Evolutionary conservation across 176 grass and related monocot species (phyloP).

Genomic region (Hsuehochloa calcarea): DNA sequence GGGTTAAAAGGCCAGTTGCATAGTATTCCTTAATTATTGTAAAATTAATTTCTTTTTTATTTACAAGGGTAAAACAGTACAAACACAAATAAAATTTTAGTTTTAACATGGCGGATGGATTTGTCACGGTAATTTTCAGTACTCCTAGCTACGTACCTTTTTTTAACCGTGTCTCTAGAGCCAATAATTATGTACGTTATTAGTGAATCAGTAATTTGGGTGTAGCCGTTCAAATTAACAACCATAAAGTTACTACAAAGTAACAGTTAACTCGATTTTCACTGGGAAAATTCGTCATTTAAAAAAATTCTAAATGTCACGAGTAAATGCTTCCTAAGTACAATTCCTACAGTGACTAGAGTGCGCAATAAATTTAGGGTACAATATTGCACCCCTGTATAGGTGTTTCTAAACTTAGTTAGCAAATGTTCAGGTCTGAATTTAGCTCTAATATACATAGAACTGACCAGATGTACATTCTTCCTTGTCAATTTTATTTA

Average conservation of each 20-base stretch:
- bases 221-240: not conserved
- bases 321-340: not conserved
- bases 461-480: not conserved
- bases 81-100: not conserved
- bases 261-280: not conserved
- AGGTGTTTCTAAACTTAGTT: not conserved
- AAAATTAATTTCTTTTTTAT: not conserved
- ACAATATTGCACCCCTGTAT: not conserved
- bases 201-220: not conserved
- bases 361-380: not conserved
- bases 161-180: not conserved
- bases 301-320: not conserved
- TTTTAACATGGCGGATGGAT: not conserved
- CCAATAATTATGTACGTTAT: not conserved
- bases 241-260: not conserved
- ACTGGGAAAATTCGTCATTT: not conserved
- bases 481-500: not conserved
- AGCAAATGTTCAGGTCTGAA: not conserved
- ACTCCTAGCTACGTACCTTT: not conserved
- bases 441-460: not conserved
- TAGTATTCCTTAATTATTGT: not conserved
- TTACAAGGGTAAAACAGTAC: slow-evolving; percentile 16
- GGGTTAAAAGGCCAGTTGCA: slow-evolving; percentile 74
- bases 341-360: not conserved
- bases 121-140: not conserved